These are phyloP conservation scores for Penicillium glabrum DNA, from an alignment of 2,329 filamentous ascomycete species.

Conservation along the genomic window DNA sequence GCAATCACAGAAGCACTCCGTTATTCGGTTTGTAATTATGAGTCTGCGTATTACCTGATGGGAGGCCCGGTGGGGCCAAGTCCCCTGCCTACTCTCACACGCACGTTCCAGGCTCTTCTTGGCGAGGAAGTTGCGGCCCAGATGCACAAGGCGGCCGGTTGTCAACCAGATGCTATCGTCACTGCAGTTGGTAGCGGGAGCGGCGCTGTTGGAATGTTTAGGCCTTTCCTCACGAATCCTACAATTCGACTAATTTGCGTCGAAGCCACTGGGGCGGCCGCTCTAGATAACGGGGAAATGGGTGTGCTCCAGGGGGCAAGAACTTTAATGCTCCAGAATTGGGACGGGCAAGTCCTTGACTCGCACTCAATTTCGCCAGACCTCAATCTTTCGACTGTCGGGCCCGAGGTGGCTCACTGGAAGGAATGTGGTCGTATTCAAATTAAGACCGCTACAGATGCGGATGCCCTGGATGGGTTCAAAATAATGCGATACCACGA, in stretches of 20 bases:
- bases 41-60: slow-evolving; percentile 27
- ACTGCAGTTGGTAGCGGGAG: slow-evolving; percentile 24
- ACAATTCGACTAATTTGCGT: slow-evolving; percentile 17
- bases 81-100: slow-evolving; percentile 23
- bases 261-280: slow-evolving; percentile 18
- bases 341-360: slow-evolving; percentile 23
- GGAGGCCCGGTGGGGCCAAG: slow-evolving; percentile 23
- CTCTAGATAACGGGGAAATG: slow-evolving; percentile 17
- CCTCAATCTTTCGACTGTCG: slow-evolving; percentile 24
- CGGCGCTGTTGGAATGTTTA: slow-evolving; percentile 23
- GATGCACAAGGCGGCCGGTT: slow-evolving; percentile 17
- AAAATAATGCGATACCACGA: slow-evolving; percentile 24
- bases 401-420: slow-evolving; percentile 26
- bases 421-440: slow-evolving; percentile 24
- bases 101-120: slow-evolving; percentile 25
- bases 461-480: slow-evolving; percentile 27
- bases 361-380: slow-evolving; percentile 26
- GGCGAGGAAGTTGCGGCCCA: slow-evolving; percentile 26
- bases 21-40: slow-evolving; percentile 25
- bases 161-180: slow-evolving; percentile 23
- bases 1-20: slow-evolving; percentile 28
- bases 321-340: slow-evolving; percentile 23
- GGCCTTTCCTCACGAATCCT: slow-evolving; percentile 18
- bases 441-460: slow-evolving; percentile 24
- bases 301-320: slow-evolving; percentile 26